phyloP scores from a whole-genome alignment of 371 early-diverging fungal genomes.

The Rhizomucor pusillus region DNA sequence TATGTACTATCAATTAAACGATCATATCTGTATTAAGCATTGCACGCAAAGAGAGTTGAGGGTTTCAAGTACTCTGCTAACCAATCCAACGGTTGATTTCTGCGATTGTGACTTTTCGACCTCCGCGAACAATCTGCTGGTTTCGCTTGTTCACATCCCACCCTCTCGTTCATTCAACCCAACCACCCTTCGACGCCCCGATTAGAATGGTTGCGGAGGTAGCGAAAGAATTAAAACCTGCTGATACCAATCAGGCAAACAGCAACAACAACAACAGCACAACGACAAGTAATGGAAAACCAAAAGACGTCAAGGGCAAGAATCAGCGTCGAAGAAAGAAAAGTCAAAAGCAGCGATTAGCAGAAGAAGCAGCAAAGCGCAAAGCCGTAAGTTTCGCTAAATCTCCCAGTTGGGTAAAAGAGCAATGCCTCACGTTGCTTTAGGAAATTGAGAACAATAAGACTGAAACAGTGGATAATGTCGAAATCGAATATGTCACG shows the following conservation, averaged over 20 bases:
- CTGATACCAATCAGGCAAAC: not conserved
- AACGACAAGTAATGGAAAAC: not conserved
- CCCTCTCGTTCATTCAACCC: too few relatives aligned
- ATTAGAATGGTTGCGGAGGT: slow-evolving; percentile 8
- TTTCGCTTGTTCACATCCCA: too few relatives aligned
- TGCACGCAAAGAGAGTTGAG: too few relatives aligned
- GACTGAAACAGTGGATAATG: slow-evolving; percentile 22
- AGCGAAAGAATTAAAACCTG: slow-evolving; percentile 4
- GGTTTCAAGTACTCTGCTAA: too few relatives aligned
- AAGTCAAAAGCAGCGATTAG: slow-evolving; percentile 18
- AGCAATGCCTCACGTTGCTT: not conserved
- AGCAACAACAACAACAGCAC: not conserved
- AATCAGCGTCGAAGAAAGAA: slow-evolving; percentile 17
- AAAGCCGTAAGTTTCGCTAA: slow-evolving; percentile 25
- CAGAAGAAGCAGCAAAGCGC: slow-evolving; percentile 40
- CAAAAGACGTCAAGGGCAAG: slow-evolving; percentile 19
- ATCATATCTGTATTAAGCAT: too few relatives aligned
- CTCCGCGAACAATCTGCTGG: too few relatives aligned
- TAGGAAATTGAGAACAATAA: slow-evolving; percentile 3
- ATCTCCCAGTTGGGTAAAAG: not conserved
- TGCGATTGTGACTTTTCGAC: too few relatives aligned
- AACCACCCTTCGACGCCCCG: too few relatives aligned
- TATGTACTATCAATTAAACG: too few relatives aligned
- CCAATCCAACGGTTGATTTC: too few relatives aligned
- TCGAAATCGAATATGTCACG: slow-evolving; percentile 48